Evolutionary conservation across 768 basidiomycete genomes (phyloP), one percentile per base, ranked within the genome.

Genomic region (Mycena polygramma): DNA sequence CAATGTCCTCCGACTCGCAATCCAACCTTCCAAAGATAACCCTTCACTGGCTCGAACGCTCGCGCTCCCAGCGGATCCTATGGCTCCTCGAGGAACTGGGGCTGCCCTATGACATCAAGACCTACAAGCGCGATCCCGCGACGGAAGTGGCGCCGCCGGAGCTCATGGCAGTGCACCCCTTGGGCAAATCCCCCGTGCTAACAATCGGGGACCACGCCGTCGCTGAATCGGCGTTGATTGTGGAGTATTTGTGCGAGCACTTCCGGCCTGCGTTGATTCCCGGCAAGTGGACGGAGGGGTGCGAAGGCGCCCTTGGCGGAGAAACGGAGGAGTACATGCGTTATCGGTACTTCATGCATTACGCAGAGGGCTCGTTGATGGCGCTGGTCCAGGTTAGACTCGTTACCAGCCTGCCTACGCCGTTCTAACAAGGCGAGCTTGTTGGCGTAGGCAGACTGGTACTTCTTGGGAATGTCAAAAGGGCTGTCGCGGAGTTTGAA

Each of bases 41-140:
- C 9, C 65, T 83, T 5, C 82, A 83, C 65, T 80, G 82, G 59
- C 75, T 83, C n/a, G 77, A 81, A 65, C 60, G 78, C 48, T 80
- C 81, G 2, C 79, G 81, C 19, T 79, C 82, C 1, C 79, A 81
- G 64, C 78, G 81, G n/a, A 68, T 83, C 41, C 76, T 83, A 5
- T 83, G 81, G 81, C 75, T 83, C 20, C 73, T 83, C 65, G 84
- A 86, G 71, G 86, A 87, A 68, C 80, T 87, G 19, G 74, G 75
- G 36, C 69, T 83, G 3, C 77, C 80, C 7, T 83, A 83, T 66
- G 76, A 79, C 43, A 75, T 84, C 71, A 81, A 80, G 70, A 72
- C 71, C 22, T 82, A 81, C 63, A 59, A 78, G 39, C 79, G 79
- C 24, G 45, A 60, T 19, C 22, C 74, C 30, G 30, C 30, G n/a